Percentiles rank a stretch among this genome's conserved stretches.
These are phyloP conservation scores for Aspergillus neoniger DNA, from an alignment of 2,329 filamentous ascomycete genomes.

Conservation along the genomic window DNA sequence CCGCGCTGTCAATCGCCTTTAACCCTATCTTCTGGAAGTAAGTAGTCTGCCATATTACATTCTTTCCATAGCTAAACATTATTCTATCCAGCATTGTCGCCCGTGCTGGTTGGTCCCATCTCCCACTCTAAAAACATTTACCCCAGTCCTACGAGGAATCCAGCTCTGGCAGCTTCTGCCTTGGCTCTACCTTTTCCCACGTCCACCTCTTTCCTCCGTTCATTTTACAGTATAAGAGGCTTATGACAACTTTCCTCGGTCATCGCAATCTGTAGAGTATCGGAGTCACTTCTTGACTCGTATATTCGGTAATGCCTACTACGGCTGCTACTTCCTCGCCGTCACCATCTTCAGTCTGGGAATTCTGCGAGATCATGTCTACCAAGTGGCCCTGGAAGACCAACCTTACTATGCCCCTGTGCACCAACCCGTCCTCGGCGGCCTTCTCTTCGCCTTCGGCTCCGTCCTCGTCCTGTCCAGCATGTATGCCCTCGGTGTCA, in stretches of 20 bases:
- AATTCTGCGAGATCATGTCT: constrained; percentile 82
- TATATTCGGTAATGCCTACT: constrained; percentile 75
- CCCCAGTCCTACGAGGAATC: too few relatives aligned
- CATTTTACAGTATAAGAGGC: constrained; percentile 7
- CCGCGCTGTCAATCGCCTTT: constrained; percentile 79
- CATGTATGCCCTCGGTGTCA: constrained; percentile 90
- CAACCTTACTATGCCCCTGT: constrained; percentile 76
- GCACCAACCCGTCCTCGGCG: constrained; percentile 65
- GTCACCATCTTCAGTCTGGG: constrained; percentile 88
- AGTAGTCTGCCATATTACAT: constrained; percentile 43
- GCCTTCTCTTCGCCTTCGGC: constrained; percentile 70
- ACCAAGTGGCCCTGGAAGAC: constrained; percentile 77
- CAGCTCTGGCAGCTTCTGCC: background rate
- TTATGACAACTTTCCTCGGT: constrained; percentile 16
- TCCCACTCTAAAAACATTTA: constrained; percentile 9
- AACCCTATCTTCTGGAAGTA: constrained; percentile 99
- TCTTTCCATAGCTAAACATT: constrained; percentile 15
- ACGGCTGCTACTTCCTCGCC: constrained; percentile 88
- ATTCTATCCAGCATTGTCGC: constrained; percentile 69
- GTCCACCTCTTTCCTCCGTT: background rate
- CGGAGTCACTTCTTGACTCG: constrained; percentile 85
- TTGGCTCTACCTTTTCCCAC: background rate
- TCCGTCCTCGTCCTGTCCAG: constrained; percentile 85
- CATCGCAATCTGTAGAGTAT: constrained; percentile 67
- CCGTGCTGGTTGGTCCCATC: constrained; percentile 64